phyloP scores from a whole-genome alignment of 2,329 filamentous ascomycete genomes.

The Pseudonectria foliicola region DNA sequence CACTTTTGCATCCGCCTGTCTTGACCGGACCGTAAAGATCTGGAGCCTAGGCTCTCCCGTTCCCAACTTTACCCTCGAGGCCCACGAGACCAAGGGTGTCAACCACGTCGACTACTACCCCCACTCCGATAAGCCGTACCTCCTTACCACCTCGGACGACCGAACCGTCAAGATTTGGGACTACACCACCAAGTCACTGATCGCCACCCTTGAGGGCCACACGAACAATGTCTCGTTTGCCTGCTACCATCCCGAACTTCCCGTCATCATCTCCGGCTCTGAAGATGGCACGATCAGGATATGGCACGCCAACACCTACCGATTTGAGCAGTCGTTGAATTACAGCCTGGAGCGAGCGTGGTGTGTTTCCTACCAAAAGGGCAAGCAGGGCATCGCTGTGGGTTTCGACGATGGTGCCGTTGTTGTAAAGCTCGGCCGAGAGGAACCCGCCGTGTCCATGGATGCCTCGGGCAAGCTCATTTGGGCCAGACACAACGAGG shows the following conservation, averaged over 20 bases:
- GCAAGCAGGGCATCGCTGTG: conserved; percentile 88
- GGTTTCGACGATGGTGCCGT: conserved; percentile 98
- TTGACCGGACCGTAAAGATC: conserved; percentile 95
- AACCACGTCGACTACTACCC: conserved; percentile 93
- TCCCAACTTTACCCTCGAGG: conserved; percentile 93
- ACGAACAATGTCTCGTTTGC: conserved; percentile 98
- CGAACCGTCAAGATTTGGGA: conserved; percentile 98
- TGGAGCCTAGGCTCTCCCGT: conserved; percentile 93
- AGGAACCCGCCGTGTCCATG: conserved; percentile 97
- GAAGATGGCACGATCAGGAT: conserved; percentile 97
- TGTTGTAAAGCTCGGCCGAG: conserved; percentile 93
- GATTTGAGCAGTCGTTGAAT: conserved; percentile 90
- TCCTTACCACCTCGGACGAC: conserved; percentile 94
- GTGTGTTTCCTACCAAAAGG: conserved; percentile 94
- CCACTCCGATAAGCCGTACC: conserved; percentile 71
- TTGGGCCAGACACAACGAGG: conserved; percentile 92
- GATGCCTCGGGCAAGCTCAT: conserved; percentile 92
- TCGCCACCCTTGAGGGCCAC: conserved; percentile 93
- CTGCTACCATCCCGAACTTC: conserved; percentile 93
- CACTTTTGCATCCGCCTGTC: conserved; percentile 83
- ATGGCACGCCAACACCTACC: conserved; percentile 97
- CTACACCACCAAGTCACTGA: conserved; percentile 95
- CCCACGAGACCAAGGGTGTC: conserved; percentile 93
- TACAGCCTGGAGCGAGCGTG: conserved; percentile 94
- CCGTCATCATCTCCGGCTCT: conserved; percentile 94